phyloP scores from a whole-genome alignment of 2,329 filamentous ascomycete genomes.

The Trichoderma sp. region DNA sequence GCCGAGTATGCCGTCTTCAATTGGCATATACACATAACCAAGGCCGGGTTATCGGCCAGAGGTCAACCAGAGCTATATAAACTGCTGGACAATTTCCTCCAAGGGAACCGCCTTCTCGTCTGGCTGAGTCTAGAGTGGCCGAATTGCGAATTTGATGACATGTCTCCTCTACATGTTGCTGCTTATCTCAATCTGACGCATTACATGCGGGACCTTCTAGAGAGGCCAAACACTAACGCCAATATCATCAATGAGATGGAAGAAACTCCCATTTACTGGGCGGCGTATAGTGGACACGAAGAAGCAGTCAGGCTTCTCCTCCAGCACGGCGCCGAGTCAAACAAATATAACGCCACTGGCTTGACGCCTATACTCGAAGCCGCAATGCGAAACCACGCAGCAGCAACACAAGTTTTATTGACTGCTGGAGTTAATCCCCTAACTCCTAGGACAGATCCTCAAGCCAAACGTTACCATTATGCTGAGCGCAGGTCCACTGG shows the following conservation, averaged over 20 bases:
- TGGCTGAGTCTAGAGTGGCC: neutral
- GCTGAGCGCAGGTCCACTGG: conserved; percentile 5
- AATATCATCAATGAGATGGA: neutral
- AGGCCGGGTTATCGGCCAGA: neutral
- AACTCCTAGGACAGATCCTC: conserved; percentile 26
- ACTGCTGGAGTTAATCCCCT: conserved; percentile 37
- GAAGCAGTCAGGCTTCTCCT: neutral
- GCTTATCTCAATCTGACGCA: neutral
- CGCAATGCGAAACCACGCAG: conserved; percentile 31
- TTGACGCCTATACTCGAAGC: conserved; percentile 37
- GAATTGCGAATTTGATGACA: neutral
- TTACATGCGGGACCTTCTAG: neutral
- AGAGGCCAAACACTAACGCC: neutral
- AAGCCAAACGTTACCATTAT: neutral
- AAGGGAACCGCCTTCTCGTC: neutral
- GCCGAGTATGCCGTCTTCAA: conserved; percentile 31
- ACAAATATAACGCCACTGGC: conserved; percentile 24
- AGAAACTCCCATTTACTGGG: neutral
- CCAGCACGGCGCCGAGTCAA: neutral
- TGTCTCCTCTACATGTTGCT: conserved; percentile 16
- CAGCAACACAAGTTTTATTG: conserved; percentile 32
- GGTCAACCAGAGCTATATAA: neutral
- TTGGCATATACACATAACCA: conserved; percentile 30
- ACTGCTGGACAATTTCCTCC: neutral
- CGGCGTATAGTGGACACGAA: neutral